These are phyloP conservation scores for Schizophyllum amplum DNA, from an alignment of 1,284 basidiomycete species.

Conservation along the genomic window DNA sequence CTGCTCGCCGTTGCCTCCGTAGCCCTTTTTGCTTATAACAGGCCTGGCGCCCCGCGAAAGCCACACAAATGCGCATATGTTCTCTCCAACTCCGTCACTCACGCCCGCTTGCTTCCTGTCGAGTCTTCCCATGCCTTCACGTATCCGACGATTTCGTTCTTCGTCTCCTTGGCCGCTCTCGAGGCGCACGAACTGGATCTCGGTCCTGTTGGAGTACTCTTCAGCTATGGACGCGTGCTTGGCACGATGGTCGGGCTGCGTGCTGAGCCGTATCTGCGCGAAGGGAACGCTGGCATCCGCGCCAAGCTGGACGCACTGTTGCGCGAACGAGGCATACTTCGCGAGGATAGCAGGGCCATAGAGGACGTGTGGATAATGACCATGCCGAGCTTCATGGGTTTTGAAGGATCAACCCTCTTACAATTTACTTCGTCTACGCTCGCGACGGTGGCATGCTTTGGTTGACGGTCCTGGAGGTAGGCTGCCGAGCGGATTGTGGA, in stretches of 20 bases:
- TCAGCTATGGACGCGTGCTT: conserved; percentile 41
- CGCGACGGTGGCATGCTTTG: conserved; percentile 25
- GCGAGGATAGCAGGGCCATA: conserved; percentile 20
- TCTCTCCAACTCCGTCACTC: conserved; percentile 45
- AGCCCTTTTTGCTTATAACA: neutral
- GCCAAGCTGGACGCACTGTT: conserved; percentile 34
- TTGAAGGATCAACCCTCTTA: conserved; percentile 70
- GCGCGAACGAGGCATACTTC: conserved; percentile 15
- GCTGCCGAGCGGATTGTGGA: conserved; percentile 2
- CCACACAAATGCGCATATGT: conserved; percentile 31
- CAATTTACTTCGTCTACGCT: conserved; percentile 65
- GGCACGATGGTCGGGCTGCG: conserved; percentile 40
- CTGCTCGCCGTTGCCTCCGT: neutral
- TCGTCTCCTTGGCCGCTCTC: conserved; percentile 51
- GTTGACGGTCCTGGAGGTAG: conserved; percentile 52
- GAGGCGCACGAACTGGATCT: conserved; percentile 45
- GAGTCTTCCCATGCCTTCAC: conserved; percentile 48
- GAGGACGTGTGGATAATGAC: conserved; percentile 65
- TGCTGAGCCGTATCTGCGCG: conserved; percentile 38
- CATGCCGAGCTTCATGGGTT: conserved; percentile 65
- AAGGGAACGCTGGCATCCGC: conserved; percentile 23
- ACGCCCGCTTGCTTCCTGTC: conserved; percentile 49
- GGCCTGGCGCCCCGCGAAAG: neutral
- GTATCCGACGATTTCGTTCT: conserved; percentile 57
- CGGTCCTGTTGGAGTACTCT: conserved; percentile 34